Evolutionary conservation across 148 eudicot species (phyloP), one percentile per base, ranked within the genome.

Genomic region (Persicaria maculosa): DNA sequence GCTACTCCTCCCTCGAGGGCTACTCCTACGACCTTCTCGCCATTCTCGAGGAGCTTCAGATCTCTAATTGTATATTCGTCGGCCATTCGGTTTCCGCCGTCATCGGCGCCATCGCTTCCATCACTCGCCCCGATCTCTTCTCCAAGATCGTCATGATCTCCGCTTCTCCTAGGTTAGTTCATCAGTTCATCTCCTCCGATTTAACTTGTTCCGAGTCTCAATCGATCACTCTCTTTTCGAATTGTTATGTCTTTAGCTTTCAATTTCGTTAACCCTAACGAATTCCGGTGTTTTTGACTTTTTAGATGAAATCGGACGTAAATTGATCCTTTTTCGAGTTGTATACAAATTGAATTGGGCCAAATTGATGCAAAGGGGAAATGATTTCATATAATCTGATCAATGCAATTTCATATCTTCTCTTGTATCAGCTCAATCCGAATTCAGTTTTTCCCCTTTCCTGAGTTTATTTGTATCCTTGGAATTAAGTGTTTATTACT

Each of bases 1-100:
- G 96, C 43, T 91, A 90, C 45, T 77, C 96, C 0, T 78, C 84
- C 0, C 83, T 91, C 1, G 89, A 91, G 57, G 98, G 98, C 0
- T 93, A 77, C 47, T 86, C 97, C 2, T 82, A 77, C 45, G 98
- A 93, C 72, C 80, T 93, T 58, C 79, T 93, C 10, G 95, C 91
- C 16, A 83, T 93, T 6, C 45, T 93, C n/a, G 93, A 85, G 46
- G 98, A 93, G 68, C 80, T 91, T 2, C 64, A 71, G 20, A 68
- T 91, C 12, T 20, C 72, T 12, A 80, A 85, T 9, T 89, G 97
- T 74, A 75, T 90, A 0, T 93, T 83, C 75, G 91, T 93, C 3
- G 98, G 98, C 3, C 98, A 93, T 50, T 93, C 98, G 20, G 80
- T 93, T 9, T 93, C 98, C 3, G 88, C 90, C 59, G 86, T 87